Evolutionary conservation across 164 flowering plant genomes (phyloP).

Genomic region (Annona cherimola): DNA sequence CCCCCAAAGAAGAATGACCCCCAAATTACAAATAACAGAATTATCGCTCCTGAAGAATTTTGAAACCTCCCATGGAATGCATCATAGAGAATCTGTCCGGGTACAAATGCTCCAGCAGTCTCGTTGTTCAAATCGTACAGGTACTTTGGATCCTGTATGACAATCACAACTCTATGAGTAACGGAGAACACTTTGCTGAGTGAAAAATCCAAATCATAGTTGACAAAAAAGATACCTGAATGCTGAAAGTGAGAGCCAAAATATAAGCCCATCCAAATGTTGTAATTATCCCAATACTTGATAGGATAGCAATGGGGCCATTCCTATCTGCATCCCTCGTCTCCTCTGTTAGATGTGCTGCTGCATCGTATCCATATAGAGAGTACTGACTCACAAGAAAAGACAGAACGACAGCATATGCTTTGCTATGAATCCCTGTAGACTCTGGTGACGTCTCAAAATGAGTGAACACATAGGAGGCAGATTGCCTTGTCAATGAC

Average conservation of each 20-base stretch:
- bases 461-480: constrained; percentile 56
- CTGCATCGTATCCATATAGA: constrained; percentile 68
- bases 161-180: background rate
- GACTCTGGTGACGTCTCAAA: constrained; percentile 38
- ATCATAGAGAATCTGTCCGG: constrained; percentile 70
- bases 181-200: too few relatives aligned
- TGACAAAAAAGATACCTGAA: constrained; percentile 37
- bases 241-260: constrained; percentile 70
- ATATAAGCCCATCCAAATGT: constrained; percentile 69
- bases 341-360: constrained; percentile 80
- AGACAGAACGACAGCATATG: constrained; percentile 57
- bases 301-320: constrained; percentile 68
- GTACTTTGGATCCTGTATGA: constrained; percentile 46
- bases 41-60: constrained; percentile 51
- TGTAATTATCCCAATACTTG: constrained; percentile 59
- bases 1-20: constrained; percentile 77
- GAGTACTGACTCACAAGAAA: constrained; percentile 63
- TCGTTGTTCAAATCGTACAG: constrained; percentile 52
- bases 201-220: background rate
- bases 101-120: constrained; percentile 64
- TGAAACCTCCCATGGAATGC: constrained; percentile 65
- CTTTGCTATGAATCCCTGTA: constrained; percentile 53
- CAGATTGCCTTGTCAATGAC: constrained; percentile 45
- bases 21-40: constrained; percentile 57
- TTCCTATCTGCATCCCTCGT: constrained; percentile 67